Evolutionary conservation across 2,329 filamentous ascomycete species (phyloP).

Genomic region (Colletotrichum sp.): DNA sequence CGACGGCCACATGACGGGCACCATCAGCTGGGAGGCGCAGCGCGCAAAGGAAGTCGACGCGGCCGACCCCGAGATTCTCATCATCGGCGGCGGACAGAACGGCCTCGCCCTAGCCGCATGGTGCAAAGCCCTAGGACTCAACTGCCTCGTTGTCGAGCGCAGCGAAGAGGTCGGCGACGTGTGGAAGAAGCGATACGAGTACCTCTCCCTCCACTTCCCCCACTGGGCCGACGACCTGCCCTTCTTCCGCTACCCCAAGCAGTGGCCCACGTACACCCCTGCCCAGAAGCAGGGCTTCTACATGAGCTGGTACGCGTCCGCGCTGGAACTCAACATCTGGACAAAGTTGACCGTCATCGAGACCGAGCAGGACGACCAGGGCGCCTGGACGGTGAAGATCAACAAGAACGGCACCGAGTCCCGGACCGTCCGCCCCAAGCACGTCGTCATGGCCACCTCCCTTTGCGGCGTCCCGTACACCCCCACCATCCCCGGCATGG

Average conservation of each 20-base stretch:
- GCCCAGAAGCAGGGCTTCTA: not conserved
- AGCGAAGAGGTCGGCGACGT: constrained; percentile 37
- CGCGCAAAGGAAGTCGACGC: not conserved
- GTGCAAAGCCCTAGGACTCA: accelerated
- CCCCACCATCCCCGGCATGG: constrained; percentile 32
- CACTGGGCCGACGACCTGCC: not conserved
- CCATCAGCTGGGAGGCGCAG: not conserved
- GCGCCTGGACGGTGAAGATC: not conserved
- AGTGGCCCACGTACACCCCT: constrained; percentile 12
- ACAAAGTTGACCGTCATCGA: not conserved
- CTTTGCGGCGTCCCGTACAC: constrained; percentile 50
- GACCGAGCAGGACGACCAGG: not conserved
- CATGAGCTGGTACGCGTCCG: not conserved
- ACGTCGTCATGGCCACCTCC: constrained; percentile 60
- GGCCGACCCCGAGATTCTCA: not conserved
- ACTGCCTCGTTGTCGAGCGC: not conserved
- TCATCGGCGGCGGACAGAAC: not conserved
- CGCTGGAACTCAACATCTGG: not conserved
- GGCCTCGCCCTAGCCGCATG: not conserved
- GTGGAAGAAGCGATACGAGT: not conserved
- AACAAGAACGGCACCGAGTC: constrained; percentile 32
- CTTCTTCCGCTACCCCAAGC: not conserved
- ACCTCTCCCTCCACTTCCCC: not conserved
- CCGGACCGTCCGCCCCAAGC: constrained; percentile 51
- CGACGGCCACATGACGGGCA: not conserved